Evolutionary conservation across 106 monocot genomes (phyloP).

Genomic region (Amphibolis antarctica): DNA sequence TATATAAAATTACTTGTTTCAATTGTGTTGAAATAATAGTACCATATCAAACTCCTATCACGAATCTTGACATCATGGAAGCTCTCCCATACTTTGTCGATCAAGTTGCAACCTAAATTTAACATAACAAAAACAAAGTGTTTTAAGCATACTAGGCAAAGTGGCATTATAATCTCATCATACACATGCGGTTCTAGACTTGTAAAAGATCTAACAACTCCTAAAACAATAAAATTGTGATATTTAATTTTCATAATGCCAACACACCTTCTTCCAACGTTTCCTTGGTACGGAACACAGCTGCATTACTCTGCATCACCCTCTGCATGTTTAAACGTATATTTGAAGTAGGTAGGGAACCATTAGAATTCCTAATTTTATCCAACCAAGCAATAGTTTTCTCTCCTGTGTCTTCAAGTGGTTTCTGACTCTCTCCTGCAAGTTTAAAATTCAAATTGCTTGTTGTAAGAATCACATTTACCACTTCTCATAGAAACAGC

Average conservation of each 20-base stretch:
- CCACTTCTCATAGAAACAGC: not conserved
- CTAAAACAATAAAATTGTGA: not conserved
- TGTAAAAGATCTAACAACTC: no score
- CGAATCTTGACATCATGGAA: slow-evolving; percentile 64
- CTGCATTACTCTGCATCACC: slow-evolving; percentile 99
- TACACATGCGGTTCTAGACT: not conserved
- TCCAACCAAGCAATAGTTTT: slow-evolving; percentile 90
- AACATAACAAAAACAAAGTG: not conserved
- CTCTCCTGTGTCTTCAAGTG: slow-evolving; percentile 76
- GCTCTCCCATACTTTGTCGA: slow-evolving; percentile 81
- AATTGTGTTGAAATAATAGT: no score
- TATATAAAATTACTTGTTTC: not conserved
- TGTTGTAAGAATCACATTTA: not conserved
- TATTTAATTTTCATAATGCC: not conserved
- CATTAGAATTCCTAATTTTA: slow-evolving; percentile 83
- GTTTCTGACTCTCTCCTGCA: slow-evolving; percentile 68
- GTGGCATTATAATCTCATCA: not conserved
- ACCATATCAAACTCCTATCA: slow-evolving; percentile 91
- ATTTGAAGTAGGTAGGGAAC: slow-evolving; percentile 80
- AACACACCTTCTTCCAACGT: slow-evolving; percentile 77
- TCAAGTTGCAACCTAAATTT: slow-evolving; percentile 56
- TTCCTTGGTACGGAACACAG: slow-evolving; percentile 94
- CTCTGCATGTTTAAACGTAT: slow-evolving; percentile 94
- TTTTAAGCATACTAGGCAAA: not conserved
- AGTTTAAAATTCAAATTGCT: not conserved